A percentile compares a stretch with the other conserved stretches of the same genome.
Conservation (phyloP, 352 stramenopile genomes). For the Phytopythium aichiense region DNA sequence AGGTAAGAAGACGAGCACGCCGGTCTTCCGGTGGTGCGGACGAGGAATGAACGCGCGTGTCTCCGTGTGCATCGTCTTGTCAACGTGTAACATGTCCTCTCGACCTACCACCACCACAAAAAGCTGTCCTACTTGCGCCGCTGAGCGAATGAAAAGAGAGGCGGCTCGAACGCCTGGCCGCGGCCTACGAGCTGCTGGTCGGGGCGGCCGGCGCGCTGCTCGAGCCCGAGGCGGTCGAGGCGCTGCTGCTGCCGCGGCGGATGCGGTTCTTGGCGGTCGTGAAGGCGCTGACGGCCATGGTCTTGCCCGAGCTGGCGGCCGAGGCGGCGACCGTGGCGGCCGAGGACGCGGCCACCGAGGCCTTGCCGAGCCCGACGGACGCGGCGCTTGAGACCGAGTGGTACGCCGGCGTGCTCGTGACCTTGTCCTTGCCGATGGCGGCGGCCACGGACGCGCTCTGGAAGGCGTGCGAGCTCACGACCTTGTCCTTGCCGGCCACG, state of each 20-base stretch:
- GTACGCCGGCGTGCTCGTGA: conserved; percentile 26
- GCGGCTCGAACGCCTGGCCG: background rate
- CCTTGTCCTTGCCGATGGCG: conserved; percentile 22
- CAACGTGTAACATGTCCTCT: background rate
- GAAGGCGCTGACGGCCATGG: conserved; percentile 25
- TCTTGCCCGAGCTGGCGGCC: conserved; percentile 22
- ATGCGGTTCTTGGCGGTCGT: conserved; percentile 33
- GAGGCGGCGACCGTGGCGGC: conserved; percentile 21
- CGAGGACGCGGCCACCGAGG: conserved; percentile 15
- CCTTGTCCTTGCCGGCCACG: conserved; percentile 28
- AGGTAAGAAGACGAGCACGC: background rate
- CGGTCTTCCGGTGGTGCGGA: background rate
- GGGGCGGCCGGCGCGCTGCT: background rate
- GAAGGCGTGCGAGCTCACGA: conserved; percentile 27
- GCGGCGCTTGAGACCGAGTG: conserved; percentile 16
- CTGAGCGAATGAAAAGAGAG: background rate
- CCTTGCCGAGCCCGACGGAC: conserved; percentile 30
- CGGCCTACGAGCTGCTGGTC: conserved; percentile 2
- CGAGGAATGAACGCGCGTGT: too few species aligned
- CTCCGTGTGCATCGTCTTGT: background rate
- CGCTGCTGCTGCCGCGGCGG: conserved; percentile 4
- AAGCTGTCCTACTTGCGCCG: background rate
- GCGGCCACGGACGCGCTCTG: conserved; percentile 33
- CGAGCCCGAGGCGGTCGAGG: background rate
- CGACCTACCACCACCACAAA: background rate